Conservation (phyloP, 2,329 filamentous ascomycete species). For the Corinectria fuckeliana region DNA sequence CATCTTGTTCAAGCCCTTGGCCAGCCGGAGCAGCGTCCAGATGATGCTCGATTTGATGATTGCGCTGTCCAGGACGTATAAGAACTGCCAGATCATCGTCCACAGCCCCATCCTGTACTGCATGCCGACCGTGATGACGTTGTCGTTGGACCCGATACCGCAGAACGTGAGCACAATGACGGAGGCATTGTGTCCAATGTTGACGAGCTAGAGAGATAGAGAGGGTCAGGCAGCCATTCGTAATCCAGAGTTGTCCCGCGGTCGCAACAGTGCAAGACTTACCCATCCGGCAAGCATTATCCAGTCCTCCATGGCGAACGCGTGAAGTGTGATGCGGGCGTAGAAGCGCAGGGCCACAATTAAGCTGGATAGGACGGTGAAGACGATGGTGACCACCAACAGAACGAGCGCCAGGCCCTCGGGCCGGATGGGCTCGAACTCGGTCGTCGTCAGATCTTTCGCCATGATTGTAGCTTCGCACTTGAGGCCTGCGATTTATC, state of each 20-base stretch:
- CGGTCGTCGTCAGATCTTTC: constrained; percentile 23
- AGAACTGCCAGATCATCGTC: constrained; percentile 28
- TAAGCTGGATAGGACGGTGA: constrained; percentile 17
- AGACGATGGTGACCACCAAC: constrained; percentile 19
- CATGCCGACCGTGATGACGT: constrained; percentile 26
- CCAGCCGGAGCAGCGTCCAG: constrained; percentile 24
- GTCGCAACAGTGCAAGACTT: constrained; percentile 1
- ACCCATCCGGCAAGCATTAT: constrained; percentile 24
- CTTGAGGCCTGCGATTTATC: neutral
- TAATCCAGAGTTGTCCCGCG: neutral
- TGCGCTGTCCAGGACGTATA: constrained; percentile 24
- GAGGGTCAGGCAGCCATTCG: neutral
- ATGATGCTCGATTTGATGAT: constrained; percentile 27
- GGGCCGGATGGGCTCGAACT: constrained; percentile 24
- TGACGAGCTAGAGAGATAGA: constrained; percentile 12
- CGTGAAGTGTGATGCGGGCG: neutral
- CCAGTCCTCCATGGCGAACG: constrained; percentile 21
- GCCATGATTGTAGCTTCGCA: constrained; percentile 13
- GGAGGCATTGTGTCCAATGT: constrained; percentile 21
- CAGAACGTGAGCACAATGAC: constrained; percentile 17
- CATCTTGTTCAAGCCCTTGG: constrained; percentile 18
- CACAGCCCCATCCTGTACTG: constrained; percentile 26
- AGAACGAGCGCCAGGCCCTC: constrained; percentile 22
- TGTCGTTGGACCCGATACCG: constrained; percentile 22
- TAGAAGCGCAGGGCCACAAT: constrained; percentile 16